Conservation (phyloP, 116 monocot species). For the Trichopus zeylanicus region DNA sequence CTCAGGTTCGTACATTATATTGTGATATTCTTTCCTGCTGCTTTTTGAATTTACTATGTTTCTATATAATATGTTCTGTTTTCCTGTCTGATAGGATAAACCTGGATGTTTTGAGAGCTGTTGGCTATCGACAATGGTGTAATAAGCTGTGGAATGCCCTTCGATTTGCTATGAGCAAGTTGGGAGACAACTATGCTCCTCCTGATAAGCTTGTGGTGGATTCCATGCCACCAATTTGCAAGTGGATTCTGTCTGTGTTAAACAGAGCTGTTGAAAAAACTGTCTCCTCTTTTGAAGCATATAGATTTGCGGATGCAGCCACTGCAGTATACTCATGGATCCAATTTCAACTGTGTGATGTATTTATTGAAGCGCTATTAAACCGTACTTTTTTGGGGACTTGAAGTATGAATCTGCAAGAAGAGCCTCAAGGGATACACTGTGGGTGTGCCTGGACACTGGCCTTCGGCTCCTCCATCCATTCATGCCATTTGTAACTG, state of each 20-base stretch:
- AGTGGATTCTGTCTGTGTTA: constrained; percentile 90
- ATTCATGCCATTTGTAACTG: constrained; percentile 94
- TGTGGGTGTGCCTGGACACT: constrained; percentile 91
- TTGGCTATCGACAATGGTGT: constrained; percentile 92
- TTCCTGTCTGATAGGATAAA: constrained; percentile 88
- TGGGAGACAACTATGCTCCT: constrained; percentile 79
- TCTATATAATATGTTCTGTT: not conserved
- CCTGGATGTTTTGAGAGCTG: constrained; percentile 74
- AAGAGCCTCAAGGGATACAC: constrained; percentile 43
- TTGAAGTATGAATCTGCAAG: constrained; percentile 44
- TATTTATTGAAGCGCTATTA: constrained; percentile 96
- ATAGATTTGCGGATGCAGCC: constrained; percentile 81
- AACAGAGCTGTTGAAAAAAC: constrained; percentile 83
- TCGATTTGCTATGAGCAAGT: constrained; percentile 90
- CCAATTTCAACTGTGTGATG: constrained; percentile 94
- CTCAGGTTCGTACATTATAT: constrained; percentile 47
- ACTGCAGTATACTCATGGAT: constrained; percentile 93
- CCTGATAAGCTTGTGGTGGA: constrained; percentile 35
- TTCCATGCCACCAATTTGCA: constrained; percentile 72
- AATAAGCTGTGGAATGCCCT: constrained; percentile 99
- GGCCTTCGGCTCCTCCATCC: constrained; percentile 93
- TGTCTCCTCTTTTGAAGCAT: constrained; percentile 63
- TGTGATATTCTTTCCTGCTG: constrained; percentile 2
- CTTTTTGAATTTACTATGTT: no score
- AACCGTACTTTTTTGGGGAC: constrained; percentile 71